Evolutionary conservation across 2,329 filamentous ascomycete genomes (phyloP).

Genomic region (Fusarium sp.): DNA sequence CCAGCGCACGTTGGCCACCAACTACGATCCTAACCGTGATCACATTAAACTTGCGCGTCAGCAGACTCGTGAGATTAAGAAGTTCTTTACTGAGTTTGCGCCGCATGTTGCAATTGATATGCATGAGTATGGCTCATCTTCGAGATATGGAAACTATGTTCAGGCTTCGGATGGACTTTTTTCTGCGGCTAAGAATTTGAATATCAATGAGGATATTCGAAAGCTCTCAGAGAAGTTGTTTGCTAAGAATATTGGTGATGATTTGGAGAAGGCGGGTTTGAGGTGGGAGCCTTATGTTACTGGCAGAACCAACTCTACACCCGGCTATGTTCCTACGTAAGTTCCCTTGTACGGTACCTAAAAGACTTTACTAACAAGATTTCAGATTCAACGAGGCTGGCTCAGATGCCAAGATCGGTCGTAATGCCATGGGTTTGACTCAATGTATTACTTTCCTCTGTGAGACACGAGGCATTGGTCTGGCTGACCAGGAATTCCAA

Average conservation of each 20-base stretch:
- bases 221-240: conserved; percentile 48
- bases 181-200: conserved; percentile 52
- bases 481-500: conserved; percentile 50
- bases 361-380: rapidly evolving
- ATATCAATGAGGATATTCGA: conserved; percentile 49
- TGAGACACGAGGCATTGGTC: conserved; percentile 49
- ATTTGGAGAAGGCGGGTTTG: conserved; percentile 46
- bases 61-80: conserved; percentile 50
- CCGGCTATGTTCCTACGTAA: conserved; percentile 25
- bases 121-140: conserved; percentile 48
- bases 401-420: conserved; percentile 48
- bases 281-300: conserved; percentile 49
- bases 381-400: conserved; percentile 45
- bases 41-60: conserved; percentile 50
- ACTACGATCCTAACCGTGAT: conserved; percentile 51
- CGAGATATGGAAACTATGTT: conserved; percentile 37
- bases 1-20: conserved; percentile 47
- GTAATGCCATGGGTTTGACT: conserved; percentile 47
- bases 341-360: rapidly evolving
- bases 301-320: conserved; percentile 33
- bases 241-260: conserved; percentile 44
- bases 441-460: conserved; percentile 49
- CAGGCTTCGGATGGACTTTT: conserved; percentile 50
- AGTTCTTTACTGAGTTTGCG: conserved; percentile 43
- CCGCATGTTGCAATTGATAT: conserved; percentile 51